phyloP scores from a whole-genome alignment of 2,329 filamentous ascomycete species.

The Massarina eburnea region DNA sequence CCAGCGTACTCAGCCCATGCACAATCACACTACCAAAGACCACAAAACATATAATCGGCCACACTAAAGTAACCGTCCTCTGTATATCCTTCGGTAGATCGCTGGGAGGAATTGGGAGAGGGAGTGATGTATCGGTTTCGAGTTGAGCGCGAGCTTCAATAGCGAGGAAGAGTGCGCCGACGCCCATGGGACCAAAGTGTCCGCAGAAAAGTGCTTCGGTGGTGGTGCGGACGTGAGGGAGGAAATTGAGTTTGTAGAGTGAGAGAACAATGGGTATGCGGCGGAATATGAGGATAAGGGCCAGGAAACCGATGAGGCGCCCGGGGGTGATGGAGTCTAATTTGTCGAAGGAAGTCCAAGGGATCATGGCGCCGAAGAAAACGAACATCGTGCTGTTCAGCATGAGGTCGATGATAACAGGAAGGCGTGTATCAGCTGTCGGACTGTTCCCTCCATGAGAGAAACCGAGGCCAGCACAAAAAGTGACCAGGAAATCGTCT shows the following conservation, averaged over 20 bases:
- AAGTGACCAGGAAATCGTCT: constrained; percentile 60
- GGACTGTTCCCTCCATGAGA: constrained; percentile 57
- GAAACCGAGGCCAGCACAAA: constrained; percentile 58
- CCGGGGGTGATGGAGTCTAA: constrained; percentile 43
- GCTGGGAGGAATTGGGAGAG: constrained; percentile 43
- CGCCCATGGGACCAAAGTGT: constrained; percentile 61
- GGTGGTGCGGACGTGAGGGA: constrained; percentile 53
- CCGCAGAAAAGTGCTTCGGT: constrained; percentile 58
- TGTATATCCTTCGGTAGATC: constrained; percentile 36
- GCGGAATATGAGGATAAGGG: constrained; percentile 55
- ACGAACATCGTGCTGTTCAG: constrained; percentile 60
- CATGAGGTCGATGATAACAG: constrained; percentile 56
- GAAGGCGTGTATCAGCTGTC: constrained; percentile 49
- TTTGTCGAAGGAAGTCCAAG: constrained; percentile 49
- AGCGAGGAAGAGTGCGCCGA: constrained; percentile 59
- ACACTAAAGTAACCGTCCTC: constrained; percentile 50
- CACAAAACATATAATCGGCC: constrained; percentile 58
- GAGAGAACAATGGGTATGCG: constrained; percentile 55
- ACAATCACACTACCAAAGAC: constrained; percentile 57
- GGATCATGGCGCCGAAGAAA: constrained; percentile 59
- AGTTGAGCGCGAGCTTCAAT: constrained; percentile 58
- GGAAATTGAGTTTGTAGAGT: constrained; percentile 45
- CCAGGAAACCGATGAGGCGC: constrained; percentile 49
- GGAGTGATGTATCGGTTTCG: constrained; percentile 51
- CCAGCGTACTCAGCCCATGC: constrained; percentile 56